A percentile compares a stretch with the other conserved stretches of the same genome.
Conservation (phyloP, 352 stramenopile species). For the Blastocystis sp. region DNA sequence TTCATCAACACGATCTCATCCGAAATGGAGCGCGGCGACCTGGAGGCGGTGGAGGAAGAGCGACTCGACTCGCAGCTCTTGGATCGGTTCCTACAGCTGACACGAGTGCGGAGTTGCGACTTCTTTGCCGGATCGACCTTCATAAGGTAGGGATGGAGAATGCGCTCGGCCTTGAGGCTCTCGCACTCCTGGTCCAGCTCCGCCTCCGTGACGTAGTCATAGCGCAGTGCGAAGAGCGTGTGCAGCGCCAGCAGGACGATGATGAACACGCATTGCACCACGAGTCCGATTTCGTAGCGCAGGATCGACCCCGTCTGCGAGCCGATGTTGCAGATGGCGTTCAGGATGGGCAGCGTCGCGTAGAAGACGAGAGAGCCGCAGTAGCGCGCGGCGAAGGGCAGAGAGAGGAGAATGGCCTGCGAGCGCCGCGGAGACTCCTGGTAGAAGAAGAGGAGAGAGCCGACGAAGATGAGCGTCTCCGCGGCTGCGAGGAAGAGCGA, state of each 20-base stretch:
- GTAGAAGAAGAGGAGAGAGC: slow-evolving; percentile 58
- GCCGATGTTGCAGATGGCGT: slow-evolving; percentile 11
- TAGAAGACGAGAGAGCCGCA: slow-evolving; percentile 66
- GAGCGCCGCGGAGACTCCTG: slow-evolving; percentile 40
- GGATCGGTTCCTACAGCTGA: slow-evolving; percentile 50
- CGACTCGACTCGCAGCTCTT: slow-evolving; percentile 35
- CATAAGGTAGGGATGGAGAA: slow-evolving; percentile 58
- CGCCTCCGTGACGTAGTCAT: slow-evolving; percentile 39
- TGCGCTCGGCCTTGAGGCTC: slow-evolving; percentile 21
- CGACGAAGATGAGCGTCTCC: not conserved
- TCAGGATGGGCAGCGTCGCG: slow-evolving; percentile 23
- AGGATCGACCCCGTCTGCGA: not conserved
- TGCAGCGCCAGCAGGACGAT: slow-evolving; percentile 1
- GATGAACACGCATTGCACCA: slow-evolving; percentile 13
- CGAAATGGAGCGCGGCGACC: slow-evolving; percentile 27
- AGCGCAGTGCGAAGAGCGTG: not conserved
- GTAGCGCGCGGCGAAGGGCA: slow-evolving; percentile 27
- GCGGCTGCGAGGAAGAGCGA: not conserved
- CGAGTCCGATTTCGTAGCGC: slow-evolving; percentile 48
- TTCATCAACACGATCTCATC: slow-evolving; percentile 51
- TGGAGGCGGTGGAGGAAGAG: not conserved
- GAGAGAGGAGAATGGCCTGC: slow-evolving; percentile 40
- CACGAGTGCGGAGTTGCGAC: not conserved
- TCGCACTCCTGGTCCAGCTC: slow-evolving; percentile 62
- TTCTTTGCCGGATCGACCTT: slow-evolving; percentile 20